phyloP scores from a whole-genome alignment of 106 monocot species.

The Dendrobium catenatum region DNA sequence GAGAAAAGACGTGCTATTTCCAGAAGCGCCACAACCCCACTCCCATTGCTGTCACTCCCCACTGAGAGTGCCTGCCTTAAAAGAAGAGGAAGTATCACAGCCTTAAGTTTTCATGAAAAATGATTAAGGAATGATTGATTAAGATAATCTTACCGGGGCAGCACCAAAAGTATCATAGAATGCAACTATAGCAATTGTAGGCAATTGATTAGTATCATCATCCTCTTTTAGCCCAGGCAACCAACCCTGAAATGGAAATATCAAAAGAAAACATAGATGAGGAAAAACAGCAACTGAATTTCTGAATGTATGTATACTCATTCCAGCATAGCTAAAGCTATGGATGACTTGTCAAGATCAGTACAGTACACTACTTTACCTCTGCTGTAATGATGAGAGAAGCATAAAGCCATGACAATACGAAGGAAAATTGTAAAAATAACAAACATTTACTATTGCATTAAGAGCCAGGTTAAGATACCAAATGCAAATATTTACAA shows the following conservation, averaged over 20 bases:
- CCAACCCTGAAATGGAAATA: constrained; percentile 68
- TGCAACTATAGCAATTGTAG: constrained; percentile 96
- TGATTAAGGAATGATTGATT: background rate
- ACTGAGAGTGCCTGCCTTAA: constrained; percentile 85
- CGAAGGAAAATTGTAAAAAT: background rate
- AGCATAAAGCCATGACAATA: background rate
- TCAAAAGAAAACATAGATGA: background rate
- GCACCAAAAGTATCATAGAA: constrained; percentile 99
- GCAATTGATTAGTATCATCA: constrained; percentile 66
- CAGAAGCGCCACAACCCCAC: constrained; percentile 86
- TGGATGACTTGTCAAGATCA: constrained; percentile 4
- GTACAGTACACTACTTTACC: background rate
- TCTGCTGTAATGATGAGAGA: background rate
- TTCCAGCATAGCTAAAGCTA: background rate
- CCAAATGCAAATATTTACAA: background rate
- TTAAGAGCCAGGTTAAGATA: background rate
- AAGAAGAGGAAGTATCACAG: constrained; percentile 10
- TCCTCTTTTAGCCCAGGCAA: constrained; percentile 83
- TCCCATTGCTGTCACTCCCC: constrained; percentile 96
- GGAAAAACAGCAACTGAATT: background rate
- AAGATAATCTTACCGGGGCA: constrained; percentile 61
- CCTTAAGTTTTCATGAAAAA: constrained; percentile 5
- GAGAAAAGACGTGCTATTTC: constrained; percentile 96
- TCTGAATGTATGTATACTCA: background rate
- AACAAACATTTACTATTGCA: background rate